A percentile compares a stretch with the other conserved stretches of the same genome.
Evolutionary conservation across 345 rosid species (phyloP).

Genomic region (Eucalyptus decipiens): DNA sequence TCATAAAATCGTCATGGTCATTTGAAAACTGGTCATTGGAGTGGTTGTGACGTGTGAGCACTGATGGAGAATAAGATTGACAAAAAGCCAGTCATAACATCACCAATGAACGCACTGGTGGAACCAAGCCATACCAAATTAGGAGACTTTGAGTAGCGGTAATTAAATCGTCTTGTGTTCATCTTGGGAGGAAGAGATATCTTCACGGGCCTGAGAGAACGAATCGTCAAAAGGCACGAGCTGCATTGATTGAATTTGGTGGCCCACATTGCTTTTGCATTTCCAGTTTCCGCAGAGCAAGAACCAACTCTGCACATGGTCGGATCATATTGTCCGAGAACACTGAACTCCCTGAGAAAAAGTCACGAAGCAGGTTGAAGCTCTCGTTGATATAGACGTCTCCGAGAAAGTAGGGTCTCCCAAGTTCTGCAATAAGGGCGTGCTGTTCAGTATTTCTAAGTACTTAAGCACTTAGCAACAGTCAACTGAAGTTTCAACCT

Average conservation of each 20-base stretch:
- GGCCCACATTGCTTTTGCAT: neutral
- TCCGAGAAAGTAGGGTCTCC: neutral
- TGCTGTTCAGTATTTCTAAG: neutral
- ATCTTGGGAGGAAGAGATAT: neutral
- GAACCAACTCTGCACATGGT: neutral
- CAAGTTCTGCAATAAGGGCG: neutral
- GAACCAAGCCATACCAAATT: neutral
- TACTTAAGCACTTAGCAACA: neutral
- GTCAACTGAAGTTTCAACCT: neutral
- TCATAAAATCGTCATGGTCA: neutral
- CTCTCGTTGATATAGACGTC: neutral
- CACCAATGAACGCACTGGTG: neutral
- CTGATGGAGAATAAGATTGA: neutral
- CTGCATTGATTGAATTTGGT: neutral
- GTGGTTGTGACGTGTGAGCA: neutral
- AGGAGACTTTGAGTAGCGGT: neutral
- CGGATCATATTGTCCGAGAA: neutral
- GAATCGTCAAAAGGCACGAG: neutral
- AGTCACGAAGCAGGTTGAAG: neutral
- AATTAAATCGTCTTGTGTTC: neutral
- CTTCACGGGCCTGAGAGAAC: neutral
- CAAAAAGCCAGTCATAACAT: neutral
- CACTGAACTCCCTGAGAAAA: neutral
- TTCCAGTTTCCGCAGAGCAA: neutral
- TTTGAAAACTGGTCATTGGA: neutral